phyloP scores from a whole-genome alignment of 2,329 filamentous ascomycete genomes.

The Acrocalymma vagum region DNA sequence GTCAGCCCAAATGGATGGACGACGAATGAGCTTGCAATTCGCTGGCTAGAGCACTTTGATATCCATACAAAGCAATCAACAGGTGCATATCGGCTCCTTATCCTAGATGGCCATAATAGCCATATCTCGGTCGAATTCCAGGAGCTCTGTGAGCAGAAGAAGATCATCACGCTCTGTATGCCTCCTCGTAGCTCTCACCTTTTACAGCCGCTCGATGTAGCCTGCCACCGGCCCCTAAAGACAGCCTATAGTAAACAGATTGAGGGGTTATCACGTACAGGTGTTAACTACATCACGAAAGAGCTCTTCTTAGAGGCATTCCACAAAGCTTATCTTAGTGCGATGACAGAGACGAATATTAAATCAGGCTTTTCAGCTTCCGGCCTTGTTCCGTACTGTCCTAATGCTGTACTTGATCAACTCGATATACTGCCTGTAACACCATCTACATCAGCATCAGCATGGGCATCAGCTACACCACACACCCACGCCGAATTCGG shows the following conservation, averaged over 20 bases:
- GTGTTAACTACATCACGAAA: constrained; percentile 36
- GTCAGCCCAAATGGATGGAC: constrained; percentile 39
- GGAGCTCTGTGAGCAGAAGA: constrained; percentile 42
- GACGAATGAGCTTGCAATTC: constrained; percentile 39
- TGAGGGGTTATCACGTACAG: constrained; percentile 28
- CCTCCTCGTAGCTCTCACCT: constrained; percentile 43
- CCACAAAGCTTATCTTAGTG: too few species aligned
- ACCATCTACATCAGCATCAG: too few species aligned
- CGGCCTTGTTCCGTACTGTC: too few species aligned
- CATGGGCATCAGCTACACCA: too few species aligned
- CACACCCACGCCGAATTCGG: too few species aligned
- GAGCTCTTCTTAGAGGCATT: constrained; percentile 29
- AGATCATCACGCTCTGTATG: constrained; percentile 50
- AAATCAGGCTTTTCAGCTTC: too few species aligned
- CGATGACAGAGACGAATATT: too few species aligned
- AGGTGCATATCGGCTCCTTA: constrained; percentile 44
- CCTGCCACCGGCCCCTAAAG: constrained; percentile 48
- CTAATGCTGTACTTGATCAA: too few species aligned
- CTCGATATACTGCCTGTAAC: too few species aligned
- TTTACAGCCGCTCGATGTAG: constrained; percentile 51
- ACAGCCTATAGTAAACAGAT: constrained; percentile 37
- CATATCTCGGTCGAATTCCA: constrained; percentile 47
- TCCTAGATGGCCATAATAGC: constrained; percentile 48
- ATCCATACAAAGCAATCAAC: constrained; percentile 28
- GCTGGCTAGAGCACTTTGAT: constrained; percentile 47